Base-by-base conservation (phyloP, 768 basidiomycete species). In the Phlebiopsis gigantea region DNA sequence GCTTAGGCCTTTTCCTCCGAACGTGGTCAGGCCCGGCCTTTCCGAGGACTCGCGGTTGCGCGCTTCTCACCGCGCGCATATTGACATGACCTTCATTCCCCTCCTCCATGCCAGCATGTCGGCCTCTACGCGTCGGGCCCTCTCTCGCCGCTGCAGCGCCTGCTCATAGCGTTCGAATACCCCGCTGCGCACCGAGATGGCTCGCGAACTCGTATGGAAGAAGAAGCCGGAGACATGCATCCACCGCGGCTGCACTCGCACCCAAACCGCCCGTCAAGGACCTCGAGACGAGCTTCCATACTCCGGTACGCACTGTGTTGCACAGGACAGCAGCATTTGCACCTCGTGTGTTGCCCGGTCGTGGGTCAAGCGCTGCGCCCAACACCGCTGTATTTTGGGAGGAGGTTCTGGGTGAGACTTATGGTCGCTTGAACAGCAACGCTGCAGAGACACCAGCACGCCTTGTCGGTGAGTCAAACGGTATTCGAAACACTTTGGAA, bases 301-400 rank as follows among this genome's bases (percentile, higher is more conserved):
- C 45, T 30, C 71, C 75, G 55, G 67, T 75, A 10, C 71, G 80
- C 49, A 77, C 75, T 6, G 61, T 83, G 10, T 67, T 84, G 30
- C 78, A 83, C 64, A 81, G 78, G 66, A 76, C 76, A 0, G 68
- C 68, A 7, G 67, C 73, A 5, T 62, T 85, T 2, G 57, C 85
- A 7, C 80, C 79, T 34, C 73, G 74, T 28, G 68, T 76, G 17
- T 72, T 80, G 34, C 66, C 73, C 15, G 42, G 60, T 28, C 58
- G 63, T 14, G 57, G 48, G 46, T 55, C 61, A 21, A 24, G 59
- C 14, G 58, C 67, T 26, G 65, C 61, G 39, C 44, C 59, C 5
- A 71, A 72, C n/a, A 73, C 74, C 1, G 58, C 68, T 8, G 62
- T 71, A 41, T 73, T 79, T 59, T 85, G 83, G 84, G 66, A 75